phyloP scores from a whole-genome alignment of 768 basidiomycete species.

The Mycena indigotica region DNA sequence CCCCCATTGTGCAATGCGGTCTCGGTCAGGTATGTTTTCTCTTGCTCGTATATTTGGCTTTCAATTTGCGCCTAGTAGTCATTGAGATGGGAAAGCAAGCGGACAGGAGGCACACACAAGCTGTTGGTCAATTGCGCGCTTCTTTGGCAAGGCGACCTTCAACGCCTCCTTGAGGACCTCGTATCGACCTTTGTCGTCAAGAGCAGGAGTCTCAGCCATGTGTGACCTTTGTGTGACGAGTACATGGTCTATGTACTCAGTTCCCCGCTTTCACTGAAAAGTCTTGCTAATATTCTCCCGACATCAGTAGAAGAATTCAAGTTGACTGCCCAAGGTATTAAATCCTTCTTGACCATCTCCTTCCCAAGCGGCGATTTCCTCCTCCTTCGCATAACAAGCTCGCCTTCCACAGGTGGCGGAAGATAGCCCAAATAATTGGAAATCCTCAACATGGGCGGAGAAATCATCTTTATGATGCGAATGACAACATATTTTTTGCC shows the following conservation, averaged over 20 bases:
- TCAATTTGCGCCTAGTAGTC: slow-evolving; percentile 70
- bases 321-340: background rate
- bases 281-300: too few relatives aligned
- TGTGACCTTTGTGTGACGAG: background rate
- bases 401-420: slow-evolving; percentile 14
- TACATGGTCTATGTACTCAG: background rate
- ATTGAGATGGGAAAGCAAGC: background rate
- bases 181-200: slow-evolving; percentile 72
- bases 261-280: too few relatives aligned
- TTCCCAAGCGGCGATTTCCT: too few relatives aligned
- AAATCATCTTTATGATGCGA: slow-evolving; percentile 16
- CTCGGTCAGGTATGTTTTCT: slow-evolving; percentile 75
- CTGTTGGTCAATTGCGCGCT: slow-evolving; percentile 74
- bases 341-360: too few relatives aligned
- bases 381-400: slow-evolving; percentile 6
- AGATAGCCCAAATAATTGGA: slow-evolving; percentile 14
- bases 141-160: slow-evolving; percentile 71
- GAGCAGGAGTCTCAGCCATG: slow-evolving; percentile 18
- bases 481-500: background rate
- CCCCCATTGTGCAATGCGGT: slow-evolving; percentile 78
- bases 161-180: slow-evolving; percentile 77
- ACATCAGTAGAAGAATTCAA: too few relatives aligned
- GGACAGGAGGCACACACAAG: slow-evolving; percentile 51
- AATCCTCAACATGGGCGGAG: slow-evolving; percentile 2
- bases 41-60: slow-evolving; percentile 75